Conservation (phyloP, 257 asterid genomes). For the Knoxia roxburghii region DNA sequence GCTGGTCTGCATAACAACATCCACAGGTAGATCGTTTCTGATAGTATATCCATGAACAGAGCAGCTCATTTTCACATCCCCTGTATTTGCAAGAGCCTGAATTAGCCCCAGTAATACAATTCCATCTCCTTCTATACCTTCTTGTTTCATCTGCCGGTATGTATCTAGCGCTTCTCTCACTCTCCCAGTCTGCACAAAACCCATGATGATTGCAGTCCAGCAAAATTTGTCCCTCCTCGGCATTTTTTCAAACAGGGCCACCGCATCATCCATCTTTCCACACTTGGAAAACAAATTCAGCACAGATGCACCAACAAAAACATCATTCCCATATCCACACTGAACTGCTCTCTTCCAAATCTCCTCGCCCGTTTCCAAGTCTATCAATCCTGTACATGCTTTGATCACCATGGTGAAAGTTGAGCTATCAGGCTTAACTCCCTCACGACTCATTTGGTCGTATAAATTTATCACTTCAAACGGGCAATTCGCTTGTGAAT, state of each 20-base stretch:
- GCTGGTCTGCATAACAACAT: conserved; percentile 54
- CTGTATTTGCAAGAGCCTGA: conserved; percentile 50
- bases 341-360: conserved; percentile 46
- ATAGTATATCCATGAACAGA: conserved; percentile 67
- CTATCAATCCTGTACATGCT: conserved; percentile 57
- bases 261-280: conserved; percentile 59
- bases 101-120: conserved; percentile 58
- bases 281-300: conserved; percentile 51
- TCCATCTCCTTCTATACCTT: conserved; percentile 57
- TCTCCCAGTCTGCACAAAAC: conserved; percentile 51
- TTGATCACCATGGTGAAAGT: conserved; percentile 69
- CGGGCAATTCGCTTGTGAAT: conserved; percentile 35
- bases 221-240: conserved; percentile 54
- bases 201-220: conserved; percentile 69
- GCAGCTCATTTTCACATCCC: conserved; percentile 41
- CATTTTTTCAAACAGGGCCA: conserved; percentile 48
- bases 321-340: conserved; percentile 52
- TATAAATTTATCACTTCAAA: conserved; percentile 37
- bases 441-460: conserved; percentile 32
- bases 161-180: conserved; percentile 37
- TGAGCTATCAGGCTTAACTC: conserved; percentile 69
- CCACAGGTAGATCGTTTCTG: conserved; percentile 37
- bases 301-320: conserved; percentile 67
- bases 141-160: conserved; percentile 46
- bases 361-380: conserved; percentile 45